phyloP scores from a whole-genome alignment of 768 basidiomycete genomes.

The Lactifluus subvellereus region DNA sequence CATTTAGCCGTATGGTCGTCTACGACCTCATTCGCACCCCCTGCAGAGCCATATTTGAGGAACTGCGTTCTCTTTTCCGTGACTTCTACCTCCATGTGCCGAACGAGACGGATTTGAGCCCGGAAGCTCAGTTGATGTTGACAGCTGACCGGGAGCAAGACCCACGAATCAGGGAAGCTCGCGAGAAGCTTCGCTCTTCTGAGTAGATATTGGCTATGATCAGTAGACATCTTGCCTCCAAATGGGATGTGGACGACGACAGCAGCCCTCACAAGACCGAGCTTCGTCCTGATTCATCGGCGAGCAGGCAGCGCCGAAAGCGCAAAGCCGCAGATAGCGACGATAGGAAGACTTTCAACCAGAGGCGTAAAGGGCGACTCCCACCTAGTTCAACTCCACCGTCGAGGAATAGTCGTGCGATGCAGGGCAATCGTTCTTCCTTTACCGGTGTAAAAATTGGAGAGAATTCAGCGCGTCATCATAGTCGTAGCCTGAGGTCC shows the following conservation, averaged over 20 bases:
- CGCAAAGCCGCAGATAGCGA: background rate
- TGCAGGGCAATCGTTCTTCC: no score
- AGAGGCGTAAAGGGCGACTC: background rate
- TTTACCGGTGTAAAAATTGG: no score
- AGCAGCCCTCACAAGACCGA: background rate
- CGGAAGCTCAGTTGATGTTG: no score
- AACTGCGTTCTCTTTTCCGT: background rate
- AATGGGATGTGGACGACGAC: conserved; percentile 6
- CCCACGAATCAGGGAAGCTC: background rate
- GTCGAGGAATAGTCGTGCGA: background rate
- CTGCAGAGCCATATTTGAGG: background rate
- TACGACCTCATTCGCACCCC: background rate
- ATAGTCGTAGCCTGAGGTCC: no score
- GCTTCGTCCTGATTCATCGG: background rate
- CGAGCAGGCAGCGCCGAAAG: background rate
- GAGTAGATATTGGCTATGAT: background rate
- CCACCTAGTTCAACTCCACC: background rate
- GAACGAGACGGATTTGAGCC: rapidly evolving
- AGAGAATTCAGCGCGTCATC: background rate
- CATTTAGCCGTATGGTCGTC: no score
- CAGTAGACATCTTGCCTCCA: background rate
- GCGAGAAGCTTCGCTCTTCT: background rate
- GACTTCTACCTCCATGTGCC: background rate
- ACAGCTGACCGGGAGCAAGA: background rate
- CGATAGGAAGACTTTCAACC: background rate